Conservation (phyloP, 2,329 filamentous ascomycete genomes). For the Fusarium citri region DNA sequence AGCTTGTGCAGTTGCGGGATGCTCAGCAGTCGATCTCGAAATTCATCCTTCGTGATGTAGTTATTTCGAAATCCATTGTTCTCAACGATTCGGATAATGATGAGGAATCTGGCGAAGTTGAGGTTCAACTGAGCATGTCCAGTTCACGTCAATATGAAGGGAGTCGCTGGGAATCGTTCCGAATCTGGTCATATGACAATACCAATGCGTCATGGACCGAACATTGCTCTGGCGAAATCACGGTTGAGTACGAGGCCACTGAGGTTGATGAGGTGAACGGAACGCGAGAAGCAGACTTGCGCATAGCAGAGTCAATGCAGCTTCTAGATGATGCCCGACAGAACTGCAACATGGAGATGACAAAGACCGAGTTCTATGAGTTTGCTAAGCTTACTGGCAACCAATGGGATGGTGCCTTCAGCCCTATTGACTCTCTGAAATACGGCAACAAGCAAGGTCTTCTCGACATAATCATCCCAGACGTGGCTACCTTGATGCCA, state of each 20-base stretch:
- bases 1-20: conserved; percentile 7
- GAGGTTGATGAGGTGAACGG: background rate
- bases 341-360: conserved; percentile 1
- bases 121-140: conserved; percentile 3
- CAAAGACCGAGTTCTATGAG: conserved; percentile 2
- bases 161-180: conserved; percentile 1
- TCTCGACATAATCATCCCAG: conserved; percentile 3
- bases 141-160: conserved; percentile 5
- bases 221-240: conserved; percentile 2
- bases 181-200: conserved; percentile 10
- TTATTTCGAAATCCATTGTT: conserved; percentile 2
- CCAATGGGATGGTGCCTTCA: conserved; percentile 12
- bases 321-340: background rate
- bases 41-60: conserved; percentile 17
- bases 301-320: background rate
- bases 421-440: background rate
- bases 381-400: conserved; percentile 7
- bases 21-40: background rate
- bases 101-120: background rate
- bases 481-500: conserved; percentile 11
- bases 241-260: background rate
- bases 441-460: conserved; percentile 8
- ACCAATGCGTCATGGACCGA: background rate
- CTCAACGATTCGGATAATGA: conserved; percentile 1
- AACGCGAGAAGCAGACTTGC: background rate